These are phyloP conservation scores for Mycosphaerella sp. DNA, from an alignment of 2,329 filamentous ascomycete species.

Conservation along the genomic window DNA sequence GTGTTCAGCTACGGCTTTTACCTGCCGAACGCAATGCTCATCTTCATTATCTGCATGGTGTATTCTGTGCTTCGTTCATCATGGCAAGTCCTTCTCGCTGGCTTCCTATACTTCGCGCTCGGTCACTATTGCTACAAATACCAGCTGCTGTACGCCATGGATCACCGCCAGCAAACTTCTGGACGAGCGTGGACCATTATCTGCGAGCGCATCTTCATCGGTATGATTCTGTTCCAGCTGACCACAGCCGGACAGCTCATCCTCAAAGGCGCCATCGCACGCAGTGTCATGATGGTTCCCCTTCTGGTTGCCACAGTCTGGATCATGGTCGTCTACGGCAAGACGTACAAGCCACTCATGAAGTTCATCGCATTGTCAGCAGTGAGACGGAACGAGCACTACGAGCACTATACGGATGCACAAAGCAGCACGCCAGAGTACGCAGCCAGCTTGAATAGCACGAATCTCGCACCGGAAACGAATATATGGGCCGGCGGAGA, in stretches of 20 bases:
- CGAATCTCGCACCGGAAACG: constrained; percentile 33
- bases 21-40: constrained; percentile 81
- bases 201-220: constrained; percentile 81
- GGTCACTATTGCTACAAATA: constrained; percentile 94
- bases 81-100: constrained; percentile 74
- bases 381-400: constrained; percentile 57
- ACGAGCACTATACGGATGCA: constrained; percentile 40
- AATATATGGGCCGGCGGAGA: constrained; percentile 35
- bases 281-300: constrained; percentile 67
- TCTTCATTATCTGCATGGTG: constrained; percentile 92
- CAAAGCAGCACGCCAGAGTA: constrained; percentile 30
- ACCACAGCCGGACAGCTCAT: constrained; percentile 85
- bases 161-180: constrained; percentile 89
- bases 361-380: constrained; percentile 87
- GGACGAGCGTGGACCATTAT: constrained; percentile 96
- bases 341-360: constrained; percentile 80
- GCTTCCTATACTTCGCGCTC: constrained; percentile 72
- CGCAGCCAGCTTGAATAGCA: constrained; percentile 22
- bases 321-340: constrained; percentile 77
- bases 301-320: constrained; percentile 75
- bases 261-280: constrained; percentile 63
- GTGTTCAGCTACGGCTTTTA: constrained; percentile 96
- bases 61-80: constrained; percentile 82
- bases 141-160: constrained; percentile 96
- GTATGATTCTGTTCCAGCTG: constrained; percentile 80